These are phyloP conservation scores for Nemania diffusa DNA, from an alignment of 2,329 filamentous ascomycete genomes.

Conservation along the genomic window DNA sequence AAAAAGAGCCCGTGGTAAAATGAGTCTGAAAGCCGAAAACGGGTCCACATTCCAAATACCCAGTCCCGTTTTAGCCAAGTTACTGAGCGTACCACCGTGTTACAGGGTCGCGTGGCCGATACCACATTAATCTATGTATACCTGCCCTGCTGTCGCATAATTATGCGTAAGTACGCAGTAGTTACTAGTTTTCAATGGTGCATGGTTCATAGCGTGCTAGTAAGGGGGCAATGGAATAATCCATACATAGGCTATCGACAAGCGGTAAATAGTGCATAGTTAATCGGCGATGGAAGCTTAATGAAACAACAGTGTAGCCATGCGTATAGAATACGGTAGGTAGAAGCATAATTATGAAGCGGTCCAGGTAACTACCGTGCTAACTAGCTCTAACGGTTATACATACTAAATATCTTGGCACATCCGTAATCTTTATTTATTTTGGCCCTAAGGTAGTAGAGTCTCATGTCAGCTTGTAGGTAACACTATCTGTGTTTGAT, in stretches of 20 bases:
- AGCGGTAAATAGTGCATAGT: background rate
- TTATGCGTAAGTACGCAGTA: no score
- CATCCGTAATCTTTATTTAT: constrained; percentile 23
- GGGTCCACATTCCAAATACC: constrained; percentile 35
- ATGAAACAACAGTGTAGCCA: no score
- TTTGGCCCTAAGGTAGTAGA: constrained; percentile 3
- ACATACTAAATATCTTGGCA: constrained; percentile 21
- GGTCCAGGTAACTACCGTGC: no score
- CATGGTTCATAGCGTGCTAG: background rate
- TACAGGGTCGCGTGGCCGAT: constrained; percentile 14
- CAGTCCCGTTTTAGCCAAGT: background rate
- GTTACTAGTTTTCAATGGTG: background rate
- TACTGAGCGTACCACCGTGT: background rate
- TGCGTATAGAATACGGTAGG: no score
- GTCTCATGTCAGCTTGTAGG: constrained; percentile 6
- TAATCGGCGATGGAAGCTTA: no score
- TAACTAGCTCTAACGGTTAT: no score
- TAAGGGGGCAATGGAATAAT: background rate
- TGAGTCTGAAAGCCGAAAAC: constrained; percentile 10
- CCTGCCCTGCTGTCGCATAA: background rate
- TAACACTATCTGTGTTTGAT: background rate
- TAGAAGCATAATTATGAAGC: no score
- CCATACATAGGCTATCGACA: background rate
- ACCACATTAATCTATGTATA: background rate
- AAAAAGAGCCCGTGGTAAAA: constrained; percentile 17